Base-by-base conservation (phyloP, 768 basidiomycete genomes). In the Trametes gibbosa region DNA sequence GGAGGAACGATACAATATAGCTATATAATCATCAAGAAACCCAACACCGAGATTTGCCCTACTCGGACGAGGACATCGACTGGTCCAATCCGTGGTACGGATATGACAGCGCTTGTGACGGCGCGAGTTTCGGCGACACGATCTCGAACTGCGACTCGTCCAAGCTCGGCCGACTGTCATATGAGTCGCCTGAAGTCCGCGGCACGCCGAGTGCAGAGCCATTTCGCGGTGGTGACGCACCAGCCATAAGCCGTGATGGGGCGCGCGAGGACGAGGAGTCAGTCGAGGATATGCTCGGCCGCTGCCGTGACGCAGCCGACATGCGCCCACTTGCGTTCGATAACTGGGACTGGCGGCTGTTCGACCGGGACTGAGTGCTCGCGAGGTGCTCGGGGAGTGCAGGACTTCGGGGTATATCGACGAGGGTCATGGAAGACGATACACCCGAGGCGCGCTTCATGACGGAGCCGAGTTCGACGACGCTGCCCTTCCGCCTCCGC, bases 81-180 rank as follows among this genome's bases (percentile, higher is more conserved):
- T 81, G 77, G 66, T 84, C 82, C 55, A 81, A 68, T 25, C 71
- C 74, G 70, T 81, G 77, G 66, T 85, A 85, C 21, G 86, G 85
- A 68, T 85, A 85, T 59, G 79, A 74, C 61, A 86, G 75, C 64
- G 69, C 76, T 63, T 64, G 63, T 19, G 54, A 46, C 39, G 63
- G 58, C 13, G 49, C 69, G 65, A 74, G 73, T 72, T 79, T 79
- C 40, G 85, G 64, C 24, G 70, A 69, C 1, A 87, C 79, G 37
- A 86, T 79, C 72, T 89, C 87, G 66, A 87, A 87, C 66, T 86
- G 84, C 16, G 84, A 83, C 14, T 74, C 77, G 65, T 90, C 86
- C 57, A 85, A 79, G 67, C 83, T 86, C 37, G 79, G 78, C 21
- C 78, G 73, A 56, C 76, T 77, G 49, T 74, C 76, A 56, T 64